Conservation (phyloP, 2,329 filamentous ascomycete species). For the Aspergillus sp. region DNA sequence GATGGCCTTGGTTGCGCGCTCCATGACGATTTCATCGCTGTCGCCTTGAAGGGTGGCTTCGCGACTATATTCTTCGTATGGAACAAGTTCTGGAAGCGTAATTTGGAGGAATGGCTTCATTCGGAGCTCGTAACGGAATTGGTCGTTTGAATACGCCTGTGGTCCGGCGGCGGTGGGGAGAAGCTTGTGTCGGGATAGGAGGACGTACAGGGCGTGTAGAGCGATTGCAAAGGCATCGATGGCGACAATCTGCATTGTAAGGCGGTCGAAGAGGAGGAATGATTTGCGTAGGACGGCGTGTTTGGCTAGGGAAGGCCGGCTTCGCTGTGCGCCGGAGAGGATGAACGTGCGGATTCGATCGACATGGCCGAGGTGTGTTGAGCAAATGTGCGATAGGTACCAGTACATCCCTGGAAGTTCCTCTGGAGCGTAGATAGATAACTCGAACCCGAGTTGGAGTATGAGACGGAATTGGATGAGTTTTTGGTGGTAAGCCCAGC, state of each 20-base stretch:
- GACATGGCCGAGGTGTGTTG: slow-evolving; percentile 66
- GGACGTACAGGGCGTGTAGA: slow-evolving; percentile 62
- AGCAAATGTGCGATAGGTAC: slow-evolving; percentile 74
- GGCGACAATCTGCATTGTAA: slow-evolving; percentile 65
- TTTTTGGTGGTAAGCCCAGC: slow-evolving; percentile 89
- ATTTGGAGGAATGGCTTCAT: slow-evolving; percentile 80
- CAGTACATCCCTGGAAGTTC: slow-evolving; percentile 89
- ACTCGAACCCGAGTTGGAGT: slow-evolving; percentile 89
- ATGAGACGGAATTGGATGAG: slow-evolving; percentile 84
- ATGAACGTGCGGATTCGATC: slow-evolving; percentile 72
- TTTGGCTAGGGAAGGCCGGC: slow-evolving; percentile 16
- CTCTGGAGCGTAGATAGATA: slow-evolving; percentile 82
- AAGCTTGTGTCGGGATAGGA: slow-evolving; percentile 59
- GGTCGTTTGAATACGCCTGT: slow-evolving; percentile 65
- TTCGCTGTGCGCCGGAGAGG: slow-evolving; percentile 33
- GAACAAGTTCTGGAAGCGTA: slow-evolving; percentile 65
- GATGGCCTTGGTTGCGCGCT: slow-evolving; percentile 40
- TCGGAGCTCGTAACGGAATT: slow-evolving; percentile 74
- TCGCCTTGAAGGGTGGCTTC: slow-evolving; percentile 46
- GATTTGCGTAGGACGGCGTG: slow-evolving; percentile 39
- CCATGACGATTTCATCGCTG: slow-evolving; percentile 40
- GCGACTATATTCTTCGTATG: slow-evolving; percentile 60
- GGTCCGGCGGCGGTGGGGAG: slow-evolving; percentile 49
- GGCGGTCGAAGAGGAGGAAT: slow-evolving; percentile 57
- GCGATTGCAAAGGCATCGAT: slow-evolving; percentile 56